Evolutionary conservation across 2,329 filamentous ascomycete genomes (phyloP), one percentile per base, ranked within the genome.

Genomic region (Trichoderma gracile): DNA sequence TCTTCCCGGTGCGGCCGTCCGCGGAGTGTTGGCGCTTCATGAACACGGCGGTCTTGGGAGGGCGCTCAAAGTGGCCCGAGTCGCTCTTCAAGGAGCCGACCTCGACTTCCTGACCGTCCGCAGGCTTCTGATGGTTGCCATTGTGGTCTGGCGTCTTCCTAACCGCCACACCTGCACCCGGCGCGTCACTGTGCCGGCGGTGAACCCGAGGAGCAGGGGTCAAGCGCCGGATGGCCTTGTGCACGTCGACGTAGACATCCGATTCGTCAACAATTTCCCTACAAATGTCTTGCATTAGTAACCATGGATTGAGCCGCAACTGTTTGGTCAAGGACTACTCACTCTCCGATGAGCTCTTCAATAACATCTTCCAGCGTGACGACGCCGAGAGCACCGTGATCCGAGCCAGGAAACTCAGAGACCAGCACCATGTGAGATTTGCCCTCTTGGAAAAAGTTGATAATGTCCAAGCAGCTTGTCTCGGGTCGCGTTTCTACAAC

Each of bases 391-490:
- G 93, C 93, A 52, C 95, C 95, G 71, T 91, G 88, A 72, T 96
- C 89, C 69, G 96, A 92, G n/a, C 94, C 93, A 1, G 95, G 95
- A 38, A 78, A 83, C 72, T 97, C 91, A 0, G 94, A 97, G 9
- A 98, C 95, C 30, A 99, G 82, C 0, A 98, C 94, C 93, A 99
- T 97, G 77, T 99, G 95, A 1, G 93, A 97, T 76, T 99, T 99
- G 71, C 95, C 95, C 80, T 99, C 95, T 77, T 99, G 95, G 81
- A 99, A 99, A 78, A 97, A 99, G 79, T 99, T 99, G 79, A 99
- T 92, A 72, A 99, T 98, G 76, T 99, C 95, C 63, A 99, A 79
- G 75, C 95, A 99, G 79, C 93, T 97, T 0, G 95, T 99, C 74
- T 97, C 92, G 0, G 95, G 92, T 10, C 92, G 87, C 0, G 95